Percentiles rank a stretch among this genome's conserved stretches.
Conservation (phyloP, 2,329 filamentous ascomycete genomes). For the Fusarium dimerum region DNA sequence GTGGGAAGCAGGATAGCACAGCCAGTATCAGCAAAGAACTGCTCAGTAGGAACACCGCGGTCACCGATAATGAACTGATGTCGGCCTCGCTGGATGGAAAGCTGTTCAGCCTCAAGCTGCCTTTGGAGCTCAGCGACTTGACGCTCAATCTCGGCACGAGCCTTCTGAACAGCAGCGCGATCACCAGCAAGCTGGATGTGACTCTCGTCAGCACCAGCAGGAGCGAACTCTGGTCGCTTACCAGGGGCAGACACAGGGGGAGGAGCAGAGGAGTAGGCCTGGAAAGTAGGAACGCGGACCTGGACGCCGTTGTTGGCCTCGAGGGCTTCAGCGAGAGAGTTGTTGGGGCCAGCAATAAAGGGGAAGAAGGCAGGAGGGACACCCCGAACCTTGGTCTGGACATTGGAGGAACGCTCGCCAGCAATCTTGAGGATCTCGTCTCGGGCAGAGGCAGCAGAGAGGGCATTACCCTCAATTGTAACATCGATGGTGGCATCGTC, state of each 20-base stretch:
- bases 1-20: constrained; percentile 83
- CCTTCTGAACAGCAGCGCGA: constrained; percentile 76
- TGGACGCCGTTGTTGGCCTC: constrained; percentile 79
- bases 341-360: constrained; percentile 83
- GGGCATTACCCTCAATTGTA: constrained; percentile 84
- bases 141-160: constrained; percentile 77
- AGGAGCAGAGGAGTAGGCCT: constrained; percentile 71
- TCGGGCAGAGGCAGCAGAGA: constrained; percentile 81
- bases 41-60: constrained; percentile 73
- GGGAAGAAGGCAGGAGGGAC: constrained; percentile 93
- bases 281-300: constrained; percentile 80
- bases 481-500: constrained; percentile 86
- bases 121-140: constrained; percentile 74
- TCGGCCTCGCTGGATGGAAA: constrained; percentile 79
- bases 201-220: constrained; percentile 67
- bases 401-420: constrained; percentile 78
- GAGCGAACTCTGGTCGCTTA: constrained; percentile 67
- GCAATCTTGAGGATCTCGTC: constrained; percentile 86
- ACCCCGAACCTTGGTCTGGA: constrained; percentile 77
- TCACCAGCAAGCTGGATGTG: constrained; percentile 88
- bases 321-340: constrained; percentile 65
- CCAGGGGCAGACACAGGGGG: constrained; percentile 65
- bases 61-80: constrained; percentile 96
- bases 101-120: constrained; percentile 74
- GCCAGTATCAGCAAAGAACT: constrained; percentile 88